Conservation (phyloP, 306 rosid genomes). For the Sophora flavescens region DNA sequence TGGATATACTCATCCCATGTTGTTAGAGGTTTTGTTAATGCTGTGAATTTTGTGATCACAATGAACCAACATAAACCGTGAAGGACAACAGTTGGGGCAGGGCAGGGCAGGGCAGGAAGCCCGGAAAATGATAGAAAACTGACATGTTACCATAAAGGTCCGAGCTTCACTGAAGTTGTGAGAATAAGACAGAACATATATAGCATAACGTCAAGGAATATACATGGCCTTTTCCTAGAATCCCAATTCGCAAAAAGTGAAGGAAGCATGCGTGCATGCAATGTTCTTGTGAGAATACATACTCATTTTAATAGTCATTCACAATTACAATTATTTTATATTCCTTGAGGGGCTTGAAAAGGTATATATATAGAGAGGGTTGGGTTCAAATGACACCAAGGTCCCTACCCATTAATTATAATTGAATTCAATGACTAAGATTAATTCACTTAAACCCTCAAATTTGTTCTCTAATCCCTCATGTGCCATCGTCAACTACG, state of each 20-base stretch:
- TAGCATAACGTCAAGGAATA: neutral
- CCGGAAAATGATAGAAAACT: neutral
- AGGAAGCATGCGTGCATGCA: neutral
- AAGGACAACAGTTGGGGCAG: constrained; percentile 21
- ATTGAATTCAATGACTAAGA: no score
- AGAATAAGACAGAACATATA: constrained; percentile 30
- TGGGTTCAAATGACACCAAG: no score
- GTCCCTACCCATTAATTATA: no score
- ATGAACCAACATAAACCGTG: neutral
- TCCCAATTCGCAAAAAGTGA: neutral
- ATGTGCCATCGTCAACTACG: no score
- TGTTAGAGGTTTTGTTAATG: neutral
- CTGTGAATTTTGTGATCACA: neutral
- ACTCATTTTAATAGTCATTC: no score
- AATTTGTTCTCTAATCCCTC: no score
- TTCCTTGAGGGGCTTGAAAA: no score
- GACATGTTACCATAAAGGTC: neutral
- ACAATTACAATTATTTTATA: no score
- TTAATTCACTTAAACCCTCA: no score
- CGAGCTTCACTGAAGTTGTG: constrained; percentile 5
- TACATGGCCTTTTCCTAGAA: neutral
- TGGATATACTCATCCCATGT: no score
- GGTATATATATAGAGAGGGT: no score
- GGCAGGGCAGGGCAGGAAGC: neutral
- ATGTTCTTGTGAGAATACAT: neutral